phyloP scores from a whole-genome alignment of 2,329 filamentous ascomycete species.

The Alternaria triticina region DNA sequence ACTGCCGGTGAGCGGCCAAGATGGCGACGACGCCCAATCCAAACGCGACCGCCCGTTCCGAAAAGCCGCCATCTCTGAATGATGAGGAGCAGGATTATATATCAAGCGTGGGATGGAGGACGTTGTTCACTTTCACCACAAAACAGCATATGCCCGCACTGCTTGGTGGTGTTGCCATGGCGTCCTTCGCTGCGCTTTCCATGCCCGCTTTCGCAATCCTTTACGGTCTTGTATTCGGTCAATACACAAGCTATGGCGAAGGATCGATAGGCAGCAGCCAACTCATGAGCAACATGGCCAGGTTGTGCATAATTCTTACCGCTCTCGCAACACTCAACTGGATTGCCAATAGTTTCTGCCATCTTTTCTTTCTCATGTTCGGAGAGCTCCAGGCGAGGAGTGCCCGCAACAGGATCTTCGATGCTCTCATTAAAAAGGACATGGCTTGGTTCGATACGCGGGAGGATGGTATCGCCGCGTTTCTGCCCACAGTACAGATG shows the following conservation, averaged over 20 bases:
- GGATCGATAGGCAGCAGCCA: slow-evolving; percentile 57
- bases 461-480: slow-evolving; percentile 72
- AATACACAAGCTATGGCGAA: slow-evolving; percentile 70
- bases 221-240: slow-evolving; percentile 76
- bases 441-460: slow-evolving; percentile 83
- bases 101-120: slow-evolving; percentile 53
- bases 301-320: slow-evolving; percentile 68
- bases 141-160: slow-evolving; percentile 64
- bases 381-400: slow-evolving; percentile 79
- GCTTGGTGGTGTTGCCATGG: slow-evolving; percentile 60
- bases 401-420: slow-evolving; percentile 70
- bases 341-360: slow-evolving; percentile 70
- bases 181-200: slow-evolving; percentile 66
- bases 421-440: slow-evolving; percentile 71
- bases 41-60: slow-evolving; percentile 14
- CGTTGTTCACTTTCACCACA: slow-evolving; percentile 77
- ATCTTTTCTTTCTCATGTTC: slow-evolving; percentile 75
- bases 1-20: not conserved
- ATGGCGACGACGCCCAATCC: slow-evolving; percentile 24
- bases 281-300: slow-evolving; percentile 63
- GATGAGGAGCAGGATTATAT: slow-evolving; percentile 31
- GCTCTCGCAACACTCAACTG: slow-evolving; percentile 70
- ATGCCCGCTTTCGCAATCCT: slow-evolving; percentile 72
- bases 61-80: slow-evolving; percentile 15
- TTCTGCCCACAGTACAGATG: slow-evolving; percentile 76